Conservation (phyloP, 2,329 filamentous ascomycete species). For the Scedosporium aurantiacum region DNA sequence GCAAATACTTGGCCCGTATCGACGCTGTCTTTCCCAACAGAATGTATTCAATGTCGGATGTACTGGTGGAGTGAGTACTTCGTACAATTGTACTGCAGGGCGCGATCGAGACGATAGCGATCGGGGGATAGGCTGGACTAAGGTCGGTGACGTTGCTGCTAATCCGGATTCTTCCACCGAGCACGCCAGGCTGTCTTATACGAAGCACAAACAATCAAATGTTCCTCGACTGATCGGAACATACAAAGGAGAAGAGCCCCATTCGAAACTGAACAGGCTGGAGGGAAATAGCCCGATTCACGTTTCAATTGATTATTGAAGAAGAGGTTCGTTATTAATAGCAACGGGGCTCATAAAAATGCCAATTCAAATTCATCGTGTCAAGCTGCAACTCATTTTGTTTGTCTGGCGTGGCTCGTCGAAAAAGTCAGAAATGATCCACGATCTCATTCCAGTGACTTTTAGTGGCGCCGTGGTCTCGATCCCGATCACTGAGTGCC, state of each 20-base stretch:
- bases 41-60: too few relatives aligned
- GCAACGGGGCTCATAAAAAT: too few relatives aligned
- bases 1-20: too few relatives aligned
- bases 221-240: too few relatives aligned
- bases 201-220: not conserved
- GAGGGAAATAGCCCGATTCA: too few relatives aligned
- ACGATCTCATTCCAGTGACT: not conserved
- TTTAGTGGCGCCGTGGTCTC: not conserved
- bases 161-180: slow-evolving; percentile 2
- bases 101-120: not conserved
- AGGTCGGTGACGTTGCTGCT: not conserved
- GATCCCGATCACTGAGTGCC: not conserved
- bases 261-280: not conserved
- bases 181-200: not conserved
- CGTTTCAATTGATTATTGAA: too few relatives aligned
- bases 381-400: too few relatives aligned
- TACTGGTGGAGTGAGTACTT: too few relatives aligned
- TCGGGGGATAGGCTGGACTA: not conserved
- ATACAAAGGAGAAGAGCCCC: not conserved
- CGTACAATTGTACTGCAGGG: too few relatives aligned
- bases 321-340: too few relatives aligned
- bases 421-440: not conserved
- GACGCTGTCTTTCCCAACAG: too few relatives aligned
- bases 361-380: too few relatives aligned
- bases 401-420: not conserved